Conservation (phyloP, 257 asterid genomes). For the Echium plantagineum region DNA sequence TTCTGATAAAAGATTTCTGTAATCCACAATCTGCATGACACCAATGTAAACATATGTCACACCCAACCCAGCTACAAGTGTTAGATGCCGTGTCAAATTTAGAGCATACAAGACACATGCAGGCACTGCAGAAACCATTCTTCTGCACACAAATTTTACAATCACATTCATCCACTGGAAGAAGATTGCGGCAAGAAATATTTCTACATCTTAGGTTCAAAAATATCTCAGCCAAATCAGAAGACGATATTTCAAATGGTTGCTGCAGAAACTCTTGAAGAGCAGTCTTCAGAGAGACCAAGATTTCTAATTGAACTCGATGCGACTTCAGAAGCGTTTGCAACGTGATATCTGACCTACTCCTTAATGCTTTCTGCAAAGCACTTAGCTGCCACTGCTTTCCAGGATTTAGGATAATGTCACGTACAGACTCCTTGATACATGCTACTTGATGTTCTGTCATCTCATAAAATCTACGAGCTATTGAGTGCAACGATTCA, state of each 20-base stretch:
- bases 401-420: constrained; percentile 48
- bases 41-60: constrained; percentile 96
- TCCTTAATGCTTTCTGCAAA: constrained; percentile 58
- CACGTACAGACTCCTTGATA: constrained; percentile 60
- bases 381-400: constrained; percentile 73
- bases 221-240: constrained; percentile 73
- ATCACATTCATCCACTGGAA: constrained; percentile 89
- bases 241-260: constrained; percentile 35
- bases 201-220: constrained; percentile 73
- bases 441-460: constrained; percentile 34
- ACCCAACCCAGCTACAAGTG: constrained; percentile 98
- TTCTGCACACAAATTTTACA: constrained; percentile 65
- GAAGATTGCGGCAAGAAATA: constrained; percentile 52
- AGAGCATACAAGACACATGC: constrained; percentile 96
- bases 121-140: constrained; percentile 81
- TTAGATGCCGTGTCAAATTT: constrained; percentile 89
- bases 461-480: constrained; percentile 54
- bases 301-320: constrained; percentile 63
- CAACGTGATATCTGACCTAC: constrained; percentile 50
- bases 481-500: constrained; percentile 52
- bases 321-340: constrained; percentile 53
- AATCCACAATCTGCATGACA: constrained; percentile 97
- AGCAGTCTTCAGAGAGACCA: constrained; percentile 81
- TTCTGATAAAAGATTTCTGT: constrained; percentile 66
- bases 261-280: constrained; percentile 53